Base-by-base conservation (phyloP, 768 basidiomycete genomes). In the Daedalea quercina region DNA sequence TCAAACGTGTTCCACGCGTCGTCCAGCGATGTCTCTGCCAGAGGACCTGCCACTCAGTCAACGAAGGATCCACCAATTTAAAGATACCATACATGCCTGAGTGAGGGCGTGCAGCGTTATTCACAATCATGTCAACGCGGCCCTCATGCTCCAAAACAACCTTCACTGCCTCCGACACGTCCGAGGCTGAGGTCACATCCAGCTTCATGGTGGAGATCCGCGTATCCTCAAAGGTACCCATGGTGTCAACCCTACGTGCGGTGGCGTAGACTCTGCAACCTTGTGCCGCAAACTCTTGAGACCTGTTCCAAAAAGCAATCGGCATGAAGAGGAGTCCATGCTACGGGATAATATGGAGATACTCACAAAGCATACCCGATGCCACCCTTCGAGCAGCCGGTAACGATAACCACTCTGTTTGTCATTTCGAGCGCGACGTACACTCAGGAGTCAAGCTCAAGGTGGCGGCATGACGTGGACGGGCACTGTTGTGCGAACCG, bases 221-320 rank as follows among this genome's bases (percentile, higher is more conserved):
- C 3, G 71, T 60, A 41, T 70, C 63, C 15, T 63, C 64, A 35
- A 91, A 79, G 3, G 75, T 77, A 1, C 71, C 73, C 70, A 92
- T 85, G 4, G 79, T 73, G 26, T 82, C 81, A 2, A 80, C 65
- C 17, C 70, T 75, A 13, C 88, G 80, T 7, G 88, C 79, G 0
- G 86, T 84, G 1, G 88, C 90, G 56, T 88, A 91, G 3, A 91
- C 88, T 42, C 75, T 79, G 67, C 86, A 90, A 23, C 81, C 86
- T 24, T 71, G 75, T 0, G 66, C 58, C 1, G 84, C 83, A 57
- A 89, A 90, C 58, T 82, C 80, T 55, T 85, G 76, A 59, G 82
- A 85, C 37, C 87, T 26, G 22, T 11, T n/a, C 19, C 24, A 35
- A 13, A 46, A 19, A 8, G 22, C 6, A 22, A 42, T 2, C 33